Percentiles rank a stretch among this genome's conserved stretches.
Evolutionary conservation across 75 land plant genomes (phyloP).

Genomic region (Sequoiadendron giganteum): DNA sequence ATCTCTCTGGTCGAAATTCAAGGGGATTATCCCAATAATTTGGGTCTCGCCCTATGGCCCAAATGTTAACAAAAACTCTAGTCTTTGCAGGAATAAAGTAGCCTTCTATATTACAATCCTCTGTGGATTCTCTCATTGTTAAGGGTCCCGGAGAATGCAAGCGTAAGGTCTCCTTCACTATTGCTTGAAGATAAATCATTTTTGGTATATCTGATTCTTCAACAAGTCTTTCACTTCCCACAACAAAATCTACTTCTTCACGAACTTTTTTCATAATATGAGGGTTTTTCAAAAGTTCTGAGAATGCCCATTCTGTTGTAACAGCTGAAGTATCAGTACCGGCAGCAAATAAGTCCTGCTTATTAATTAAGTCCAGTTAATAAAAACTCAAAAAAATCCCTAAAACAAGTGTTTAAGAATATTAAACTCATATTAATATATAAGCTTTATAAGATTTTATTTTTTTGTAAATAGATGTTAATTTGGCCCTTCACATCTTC

Average conservation of each 20-base stretch:
- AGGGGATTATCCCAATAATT: conserved; percentile 14
- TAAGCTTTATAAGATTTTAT: no score
- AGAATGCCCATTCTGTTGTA: conserved; percentile 13
- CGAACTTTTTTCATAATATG: not conserved
- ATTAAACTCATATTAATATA: no score
- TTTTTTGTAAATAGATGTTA: no score
- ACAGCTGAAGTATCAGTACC: conserved; percentile 26
- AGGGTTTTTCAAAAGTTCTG: conserved; percentile 15
- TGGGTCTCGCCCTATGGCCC: conserved; percentile 8
- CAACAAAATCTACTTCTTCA: conserved; percentile 17
- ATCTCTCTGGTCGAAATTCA: conserved; percentile 23
- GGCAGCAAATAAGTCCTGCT: conserved; percentile 12
- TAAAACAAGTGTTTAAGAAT: no score
- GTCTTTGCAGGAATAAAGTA: conserved; percentile 19
- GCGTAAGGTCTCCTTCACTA: conserved; percentile 21
- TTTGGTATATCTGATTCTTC: conserved; percentile 15
- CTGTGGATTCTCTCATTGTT: conserved; percentile 12
- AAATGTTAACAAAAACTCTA: conserved; percentile 18
- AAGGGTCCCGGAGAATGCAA: conserved; percentile 19
- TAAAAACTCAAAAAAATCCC: not conserved
- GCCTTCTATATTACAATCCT: conserved; percentile 8
- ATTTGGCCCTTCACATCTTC: no score
- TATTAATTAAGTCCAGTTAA: not conserved
- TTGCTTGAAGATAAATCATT: conserved; percentile 17
- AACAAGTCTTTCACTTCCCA: conserved; percentile 17